Base-by-base conservation (phyloP, 768 basidiomycete genomes). In the Pleurotus eryngii region DNA sequence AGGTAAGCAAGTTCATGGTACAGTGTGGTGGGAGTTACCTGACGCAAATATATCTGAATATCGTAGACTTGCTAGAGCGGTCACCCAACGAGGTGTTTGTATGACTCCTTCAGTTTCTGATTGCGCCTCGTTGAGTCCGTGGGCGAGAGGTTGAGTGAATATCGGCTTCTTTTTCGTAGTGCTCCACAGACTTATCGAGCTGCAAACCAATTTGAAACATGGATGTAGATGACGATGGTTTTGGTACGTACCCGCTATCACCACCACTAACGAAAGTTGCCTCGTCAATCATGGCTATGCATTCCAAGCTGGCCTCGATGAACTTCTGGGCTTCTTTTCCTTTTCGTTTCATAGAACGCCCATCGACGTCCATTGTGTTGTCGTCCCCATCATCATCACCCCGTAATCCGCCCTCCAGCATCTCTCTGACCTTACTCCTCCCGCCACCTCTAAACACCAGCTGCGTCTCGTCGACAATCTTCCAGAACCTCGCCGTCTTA, bases 361-460 rank as follows among this genome's bases (percentile, higher is more conserved):
- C 45, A 39, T 57, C 49, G 7, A 26, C 47, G 2, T 38, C 65
- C 65, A 66, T 68, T 46, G 58, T 63, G 35, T 72, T 75, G 37
- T 77, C 80, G 37, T 73, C 73, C n/a, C 78, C 81, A 42, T 82
- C 81, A 49, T 81, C 80, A 40, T 83, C 84, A n/a, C 80, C 85
- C 24, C 80, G 74, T 30, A 87, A 74, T 11, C 84, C 85, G 1
- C 92, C 90, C 61, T 96, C 95, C 24, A 95, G 67, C 6, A 92
- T 83, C 67, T 93, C 90, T 55, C 89, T 76, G 61, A 92, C 77
- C 37, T 81, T 81, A 72, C 89, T 95, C 63, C 84, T 81, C 4
- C 90, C 94, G n/a, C 97, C 97, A 22, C 96, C 97, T 38, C 97
- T 83, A 67, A 98, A 98, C 5, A 99, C 95, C 22, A 99, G 78